Evolutionary conservation across 2,329 filamentous ascomycete genomes (phyloP), one percentile per base, ranked within the genome.

Genomic region (Microsporum canis): DNA sequence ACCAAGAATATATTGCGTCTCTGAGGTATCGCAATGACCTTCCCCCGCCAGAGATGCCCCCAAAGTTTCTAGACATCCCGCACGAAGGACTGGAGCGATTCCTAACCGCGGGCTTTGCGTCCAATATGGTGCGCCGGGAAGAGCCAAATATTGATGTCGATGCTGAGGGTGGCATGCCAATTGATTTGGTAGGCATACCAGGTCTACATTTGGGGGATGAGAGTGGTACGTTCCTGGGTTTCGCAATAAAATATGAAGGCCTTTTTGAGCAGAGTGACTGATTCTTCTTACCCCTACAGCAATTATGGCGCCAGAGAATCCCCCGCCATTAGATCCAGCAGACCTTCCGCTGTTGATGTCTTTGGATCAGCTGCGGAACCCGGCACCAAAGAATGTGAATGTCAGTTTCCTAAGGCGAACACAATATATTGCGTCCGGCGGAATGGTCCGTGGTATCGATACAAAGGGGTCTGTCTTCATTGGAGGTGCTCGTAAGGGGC

Each of bases 1-100:
- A 95, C 72, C 94, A 99, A 77, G 94, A 99, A 76, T 97, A 96
- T 77, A 96, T 99, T 72, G 92, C 91, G 65, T 88, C 91, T 69
- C 89, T 96, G 71, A 85, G 94, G 75, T 99, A 95, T 75, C 91
- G 90, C 70, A 99, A 99, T 84, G 87, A 90, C 68, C 85, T 99
- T 14, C 94, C 94, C 65, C 91, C 94, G 65, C 94, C 94, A 60
- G 90, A 92, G 60, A 91, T 91, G 71, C 91, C 92, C 0, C 94
- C 94, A 0, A 99, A 99, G 80, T 86, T 99, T 65, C 88, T 99
- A 68, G 90, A 97, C 66, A 96, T 99, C 63, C 92, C 94, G 8
- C 96, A 95, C 69, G 94, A 89, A 61, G 94, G 94, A 47, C 83
- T 97, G 14, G 82, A 88, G 45, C 88, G 95, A 72, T 97, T 96